Conservation (phyloP, 169 alveolate species). For the Eimeria necatrix region DNA sequence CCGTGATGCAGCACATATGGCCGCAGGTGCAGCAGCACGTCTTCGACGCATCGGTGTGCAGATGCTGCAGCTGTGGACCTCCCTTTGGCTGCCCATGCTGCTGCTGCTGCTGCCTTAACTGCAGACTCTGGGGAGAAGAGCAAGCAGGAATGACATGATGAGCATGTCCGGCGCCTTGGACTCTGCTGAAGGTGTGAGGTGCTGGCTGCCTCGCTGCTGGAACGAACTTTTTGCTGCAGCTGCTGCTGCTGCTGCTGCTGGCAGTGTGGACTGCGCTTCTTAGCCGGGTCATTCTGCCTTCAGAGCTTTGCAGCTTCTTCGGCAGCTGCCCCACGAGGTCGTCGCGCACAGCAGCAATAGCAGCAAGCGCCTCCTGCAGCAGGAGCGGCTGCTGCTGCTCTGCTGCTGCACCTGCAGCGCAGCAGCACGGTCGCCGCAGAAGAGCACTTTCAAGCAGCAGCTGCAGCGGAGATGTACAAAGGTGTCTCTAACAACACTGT, state of each 20-base stretch:
- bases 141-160: neutral
- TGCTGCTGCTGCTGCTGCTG: slow-evolving; percentile 11
- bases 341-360: slow-evolving; percentile 14
- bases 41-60: neutral
- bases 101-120: slow-evolving; percentile 1
- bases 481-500: too few species aligned
- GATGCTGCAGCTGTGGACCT: neutral
- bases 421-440: neutral
- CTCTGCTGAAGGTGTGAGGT: neutral
- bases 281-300: neutral
- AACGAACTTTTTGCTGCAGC: neutral
- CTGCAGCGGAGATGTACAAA: neutral
- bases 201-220: neutral
- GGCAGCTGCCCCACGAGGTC: slow-evolving; percentile 30
- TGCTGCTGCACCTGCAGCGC: slow-evolving; percentile 43
- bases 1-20: neutral
- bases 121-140: neutral
- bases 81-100: neutral
- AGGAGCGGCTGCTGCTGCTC: neutral
- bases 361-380: slow-evolving; percentile 41
- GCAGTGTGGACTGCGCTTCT: neutral
- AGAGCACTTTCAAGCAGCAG: neutral
- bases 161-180: neutral
- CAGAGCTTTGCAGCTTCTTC: neutral
- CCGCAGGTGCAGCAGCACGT: neutral